Percentiles rank a stretch among this genome's conserved stretches.
Conservation (phyloP, 805 yeast species). For the Zygotorulaspora danielsina region DNA sequence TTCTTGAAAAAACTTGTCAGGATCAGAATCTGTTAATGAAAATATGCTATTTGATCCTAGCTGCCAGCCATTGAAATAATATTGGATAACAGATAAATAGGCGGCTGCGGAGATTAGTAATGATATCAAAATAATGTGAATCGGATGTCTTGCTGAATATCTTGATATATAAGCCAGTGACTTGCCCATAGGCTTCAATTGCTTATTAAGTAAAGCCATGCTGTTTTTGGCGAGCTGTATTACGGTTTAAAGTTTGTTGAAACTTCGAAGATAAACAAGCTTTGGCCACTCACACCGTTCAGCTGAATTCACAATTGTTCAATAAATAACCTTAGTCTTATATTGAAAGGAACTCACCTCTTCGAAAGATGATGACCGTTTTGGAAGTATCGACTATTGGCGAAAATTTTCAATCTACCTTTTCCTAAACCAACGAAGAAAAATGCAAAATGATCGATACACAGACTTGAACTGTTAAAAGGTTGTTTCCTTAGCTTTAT, state of each 20-base stretch:
- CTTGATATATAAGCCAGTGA: conserved; percentile 46
- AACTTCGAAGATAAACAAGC: neutral
- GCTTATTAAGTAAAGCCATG: conserved; percentile 32
- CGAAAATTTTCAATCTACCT: conserved; percentile 1
- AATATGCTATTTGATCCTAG: conserved; percentile 25
- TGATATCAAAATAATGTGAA: conserved; percentile 72
- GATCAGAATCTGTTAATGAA: conserved; percentile 17
- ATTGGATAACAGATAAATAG: conserved; percentile 69
- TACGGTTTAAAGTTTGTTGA: neutral
- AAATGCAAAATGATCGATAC: no score
- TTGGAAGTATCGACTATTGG: conserved; percentile 11
- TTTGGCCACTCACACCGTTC: no score
- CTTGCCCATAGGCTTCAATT: conserved; percentile 33
- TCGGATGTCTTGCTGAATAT: conserved; percentile 75
- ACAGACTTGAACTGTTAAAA: no score
- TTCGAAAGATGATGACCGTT: conserved; percentile 1
- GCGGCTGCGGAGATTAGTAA: conserved; percentile 74
- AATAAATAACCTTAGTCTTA: no score
- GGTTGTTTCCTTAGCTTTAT: no score
- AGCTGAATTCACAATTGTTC: no score
- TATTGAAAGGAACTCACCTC: no score
- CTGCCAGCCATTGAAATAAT: conserved; percentile 47
- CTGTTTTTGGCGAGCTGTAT: neutral
- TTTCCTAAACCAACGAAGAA: no score
- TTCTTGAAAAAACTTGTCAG: conserved; percentile 22